These are phyloP conservation scores for Aaosphaeria arxii DNA, from an alignment of 2,329 filamentous ascomycete species.

Conservation along the genomic window DNA sequence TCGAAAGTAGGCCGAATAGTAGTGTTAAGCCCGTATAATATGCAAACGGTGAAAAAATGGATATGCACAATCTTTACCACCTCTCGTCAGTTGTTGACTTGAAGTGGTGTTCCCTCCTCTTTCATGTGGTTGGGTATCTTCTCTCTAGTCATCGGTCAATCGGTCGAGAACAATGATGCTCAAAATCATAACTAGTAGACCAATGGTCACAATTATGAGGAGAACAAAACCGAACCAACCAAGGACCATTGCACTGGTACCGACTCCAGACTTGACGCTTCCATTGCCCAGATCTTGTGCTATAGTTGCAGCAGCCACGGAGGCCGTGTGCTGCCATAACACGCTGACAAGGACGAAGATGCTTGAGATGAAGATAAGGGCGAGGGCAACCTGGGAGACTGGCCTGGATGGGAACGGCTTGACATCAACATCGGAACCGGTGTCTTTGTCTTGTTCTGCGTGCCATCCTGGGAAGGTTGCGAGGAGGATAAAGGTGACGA, in stretches of 20 bases:
- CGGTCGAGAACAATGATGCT: slow-evolving; percentile 79
- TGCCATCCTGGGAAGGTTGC: slow-evolving; percentile 98
- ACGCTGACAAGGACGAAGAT: slow-evolving; percentile 66
- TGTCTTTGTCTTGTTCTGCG: slow-evolving; percentile 74
- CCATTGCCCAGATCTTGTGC: slow-evolving; percentile 92
- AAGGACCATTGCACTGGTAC: slow-evolving; percentile 92
- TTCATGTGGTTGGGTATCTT: no score
- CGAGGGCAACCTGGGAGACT: slow-evolving; percentile 88
- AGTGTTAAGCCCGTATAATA: neutral
- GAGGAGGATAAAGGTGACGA: slow-evolving; percentile 90
- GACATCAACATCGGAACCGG: slow-evolving; percentile 81
- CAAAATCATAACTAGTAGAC: slow-evolving; percentile 91
- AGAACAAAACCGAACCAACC: slow-evolving; percentile 96
- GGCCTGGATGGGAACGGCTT: slow-evolving; percentile 91
- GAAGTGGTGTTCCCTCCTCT: no score
- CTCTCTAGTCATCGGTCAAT: slow-evolving; percentile 43
- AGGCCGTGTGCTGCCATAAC: slow-evolving; percentile 92
- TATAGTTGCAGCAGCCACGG: slow-evolving; percentile 89
- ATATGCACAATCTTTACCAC: neutral
- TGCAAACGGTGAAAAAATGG: neutral
- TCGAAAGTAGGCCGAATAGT: slow-evolving; percentile 6
- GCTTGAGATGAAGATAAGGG: slow-evolving; percentile 76
- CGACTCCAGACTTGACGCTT: slow-evolving; percentile 79
- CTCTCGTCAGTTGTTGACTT: no score
- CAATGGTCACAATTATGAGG: slow-evolving; percentile 93